Evolutionary conservation across 139 green algal species (phyloP), one percentile per base, ranked within the genome.

Genomic region (Coelastrella sp.): DNA sequence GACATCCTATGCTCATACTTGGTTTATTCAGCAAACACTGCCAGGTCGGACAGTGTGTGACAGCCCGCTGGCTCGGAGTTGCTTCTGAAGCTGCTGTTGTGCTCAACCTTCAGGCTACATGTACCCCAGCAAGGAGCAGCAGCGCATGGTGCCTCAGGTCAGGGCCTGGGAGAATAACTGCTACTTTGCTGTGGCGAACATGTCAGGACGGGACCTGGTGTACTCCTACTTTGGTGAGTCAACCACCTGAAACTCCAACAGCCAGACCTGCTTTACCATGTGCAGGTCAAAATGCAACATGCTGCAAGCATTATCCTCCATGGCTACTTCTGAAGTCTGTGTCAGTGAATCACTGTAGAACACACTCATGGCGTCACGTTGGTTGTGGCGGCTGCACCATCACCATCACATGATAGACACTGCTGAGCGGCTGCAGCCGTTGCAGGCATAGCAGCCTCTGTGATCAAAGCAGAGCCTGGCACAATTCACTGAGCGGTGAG

Each of bases 171-270:
- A 90, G 91, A 96, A 96, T 86, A 95, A 95, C 89, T 85, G 75
- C 59, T 96, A 97, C 84, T 89, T 96, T 66, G 94, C 94, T 6
- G 94, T 97, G 65, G 91, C 94, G 61, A 97, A 97, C 90, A 94
- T 95, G 91, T 90, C 94, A 7, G 95, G 95, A 4, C 82, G 90
- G n/a, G 95, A 97, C 92, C 85, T 93, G 58, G 93, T 95, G 6
- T 97, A 97, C 92, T 91, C 68, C 66, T 97, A 97, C 94, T 97
- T 96, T 93, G 95, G 94, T 76, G 68, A 25, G 68, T 76, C 15
- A 70, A 70, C 12, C 11, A 70, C 63, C 11, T 15, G 14, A 15
- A 70, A 70, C 12, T 20, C 4, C 63, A 7, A 5, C 1, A 15
- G 63, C 1, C 35, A 49, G 35, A 49, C 35, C 35, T 49, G 35